Base-by-base conservation (phyloP, 371 early-diverging fungal species). In the Mortierella sp. region DNA sequence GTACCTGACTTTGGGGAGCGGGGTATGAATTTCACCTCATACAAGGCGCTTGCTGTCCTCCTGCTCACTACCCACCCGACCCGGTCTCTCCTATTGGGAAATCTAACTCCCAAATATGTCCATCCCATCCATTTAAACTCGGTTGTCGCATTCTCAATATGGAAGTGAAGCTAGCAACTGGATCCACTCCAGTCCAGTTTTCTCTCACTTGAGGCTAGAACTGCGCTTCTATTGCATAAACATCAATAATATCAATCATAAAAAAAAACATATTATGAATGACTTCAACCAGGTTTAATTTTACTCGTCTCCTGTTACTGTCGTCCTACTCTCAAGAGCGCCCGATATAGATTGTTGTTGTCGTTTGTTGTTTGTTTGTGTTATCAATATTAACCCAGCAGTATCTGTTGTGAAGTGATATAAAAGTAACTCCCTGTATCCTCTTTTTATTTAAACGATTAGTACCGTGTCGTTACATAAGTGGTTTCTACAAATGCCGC, bases 281-380 rank as follows among this genome's bases (percentile, higher is more conserved):
- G 51, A n/a, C 15, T 9, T 19, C 26, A 31, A 9, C 54, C 60
- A n/a, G 60, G 42, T 60, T 60, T 60, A 60, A 60, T 60, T 31
- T 60, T 60, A 60, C 60, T 35, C 42, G 13, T 17, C 17, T 47
- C n/a, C 47, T 4, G 40, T n/a, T 6, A 7, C n/a, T 17, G 47
- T 47, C 3, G 47, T 47, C 32, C 35, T 8, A 23, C 2, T 47
- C 8, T 47, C 19, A n/a, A n/a, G 17, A n/a, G 4, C n/a, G n/a
- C 6, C n/a, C 8, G 47, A n/a, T 47, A n/a, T 47, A n/a, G 47
- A n/a, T 47, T 3, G 17, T 43, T 61, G 17, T 47, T 5, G 6
- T 61, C 45, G 9, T 5, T 43, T 61, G 60, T 60, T 58, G 40
- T 13, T 58, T 58, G 59, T 35, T 37, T 58, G 34, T 37, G 7